Evolutionary conservation across 2,329 filamentous ascomycete species (phyloP).

Genomic region (Cercospora sp.): DNA sequence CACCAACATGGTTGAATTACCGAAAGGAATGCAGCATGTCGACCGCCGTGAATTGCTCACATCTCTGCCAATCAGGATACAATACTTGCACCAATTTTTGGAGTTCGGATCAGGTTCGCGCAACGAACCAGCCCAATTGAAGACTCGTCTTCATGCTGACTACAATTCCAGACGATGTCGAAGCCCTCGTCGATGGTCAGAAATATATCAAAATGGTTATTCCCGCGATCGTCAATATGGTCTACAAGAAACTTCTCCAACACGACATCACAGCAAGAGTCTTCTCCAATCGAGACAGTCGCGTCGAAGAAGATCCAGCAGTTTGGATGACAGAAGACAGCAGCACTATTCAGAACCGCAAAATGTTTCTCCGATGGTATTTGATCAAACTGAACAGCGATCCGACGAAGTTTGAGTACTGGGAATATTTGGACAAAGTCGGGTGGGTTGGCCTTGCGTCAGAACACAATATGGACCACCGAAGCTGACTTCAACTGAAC

Average conservation of each 20-base stretch:
- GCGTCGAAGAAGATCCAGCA: slow-evolving; percentile 43
- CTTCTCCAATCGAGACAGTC: slow-evolving; percentile 62
- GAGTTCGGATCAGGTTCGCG: not conserved
- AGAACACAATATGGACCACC: not conserved
- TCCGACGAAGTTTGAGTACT: not conserved
- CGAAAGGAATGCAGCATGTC: not conserved
- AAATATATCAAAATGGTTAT: slow-evolving; percentile 83
- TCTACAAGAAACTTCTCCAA: slow-evolving; percentile 77
- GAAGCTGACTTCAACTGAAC: not conserved
- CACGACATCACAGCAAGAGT: slow-evolving; percentile 81
- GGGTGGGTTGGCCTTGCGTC: not conserved
- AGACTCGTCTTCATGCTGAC: not conserved
- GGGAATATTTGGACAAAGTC: not conserved
- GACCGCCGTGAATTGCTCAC: not conserved
- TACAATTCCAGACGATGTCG: slow-evolving; percentile 32
- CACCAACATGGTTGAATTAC: not conserved
- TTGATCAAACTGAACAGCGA: not conserved
- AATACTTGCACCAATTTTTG: not conserved
- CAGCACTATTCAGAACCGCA: not conserved
- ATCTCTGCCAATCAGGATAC: not conserved
- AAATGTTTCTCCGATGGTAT: not conserved
- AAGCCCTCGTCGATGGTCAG: slow-evolving; percentile 65
- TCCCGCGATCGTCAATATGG: slow-evolving; percentile 78
- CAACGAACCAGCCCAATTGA: not conserved
- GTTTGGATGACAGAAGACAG: not conserved